phyloP scores from a whole-genome alignment of 306 rosid species.

The Echinosophora koreensis region DNA sequence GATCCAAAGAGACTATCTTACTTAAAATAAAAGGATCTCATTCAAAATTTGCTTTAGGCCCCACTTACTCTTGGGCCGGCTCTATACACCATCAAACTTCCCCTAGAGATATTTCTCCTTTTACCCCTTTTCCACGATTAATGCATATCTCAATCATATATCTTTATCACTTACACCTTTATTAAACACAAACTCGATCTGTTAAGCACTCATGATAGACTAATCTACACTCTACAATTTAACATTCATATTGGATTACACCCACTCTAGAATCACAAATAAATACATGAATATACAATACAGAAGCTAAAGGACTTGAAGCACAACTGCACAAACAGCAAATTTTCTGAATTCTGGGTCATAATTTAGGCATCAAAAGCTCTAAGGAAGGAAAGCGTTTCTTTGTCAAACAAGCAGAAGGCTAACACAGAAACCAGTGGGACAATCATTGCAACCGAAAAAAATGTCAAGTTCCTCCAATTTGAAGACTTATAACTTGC shows the following conservation, averaged over 20 bases:
- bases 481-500: conserved; percentile 43
- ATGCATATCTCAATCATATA: conserved; percentile 1
- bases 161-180: conserved; percentile 13
- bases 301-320: conserved; percentile 32
- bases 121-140: not conserved
- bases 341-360: conserved; percentile 30
- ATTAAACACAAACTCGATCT: conserved; percentile 37
- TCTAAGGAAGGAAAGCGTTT: conserved; percentile 44
- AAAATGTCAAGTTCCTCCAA: conserved; percentile 45
- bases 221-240: conserved; percentile 40
- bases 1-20: too few relatives aligned
- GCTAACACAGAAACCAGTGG: conserved; percentile 54
- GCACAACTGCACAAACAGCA: conserved; percentile 47
- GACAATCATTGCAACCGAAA: conserved; percentile 51
- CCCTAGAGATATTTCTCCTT: not conserved
- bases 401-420: conserved; percentile 52
- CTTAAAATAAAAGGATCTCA: too few relatives aligned
- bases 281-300: conserved; percentile 40
- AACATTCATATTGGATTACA: conserved; percentile 32
- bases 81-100: not conserved
- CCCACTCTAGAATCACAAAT: conserved; percentile 39
- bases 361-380: conserved; percentile 47
- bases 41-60: too few relatives aligned
- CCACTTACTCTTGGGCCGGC: too few relatives aligned
- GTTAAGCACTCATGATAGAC: conserved; percentile 32